These are phyloP conservation scores for Scedosporium dehoogii DNA, from an alignment of 2,329 filamentous ascomycete species.

Conservation along the genomic window DNA sequence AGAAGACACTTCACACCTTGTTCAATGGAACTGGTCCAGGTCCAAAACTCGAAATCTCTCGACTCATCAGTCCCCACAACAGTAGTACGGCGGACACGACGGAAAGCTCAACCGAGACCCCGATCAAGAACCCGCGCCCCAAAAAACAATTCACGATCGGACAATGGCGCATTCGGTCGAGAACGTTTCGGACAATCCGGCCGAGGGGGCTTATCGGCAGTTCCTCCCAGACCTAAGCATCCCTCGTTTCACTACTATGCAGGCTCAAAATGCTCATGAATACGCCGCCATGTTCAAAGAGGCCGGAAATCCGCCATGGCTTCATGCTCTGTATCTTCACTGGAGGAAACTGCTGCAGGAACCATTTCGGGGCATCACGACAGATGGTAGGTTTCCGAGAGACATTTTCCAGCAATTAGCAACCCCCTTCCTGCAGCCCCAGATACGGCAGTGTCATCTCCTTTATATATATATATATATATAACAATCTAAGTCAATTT, in stretches of 20 bases:
- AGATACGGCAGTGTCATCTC: too few relatives aligned
- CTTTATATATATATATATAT: too few relatives aligned
- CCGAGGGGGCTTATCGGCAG: conserved; percentile 9
- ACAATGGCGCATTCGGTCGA: not conserved
- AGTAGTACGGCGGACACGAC: too few relatives aligned
- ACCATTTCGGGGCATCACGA: conserved; percentile 62
- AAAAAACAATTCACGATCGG: too few relatives aligned
- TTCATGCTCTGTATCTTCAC: conserved; percentile 49
- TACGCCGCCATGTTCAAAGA: conserved; percentile 54
- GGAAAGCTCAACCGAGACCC: too few relatives aligned
- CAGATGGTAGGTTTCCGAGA: conserved; percentile 41
- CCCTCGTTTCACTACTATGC: conserved; percentile 53
- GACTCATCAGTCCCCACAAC: too few relatives aligned
- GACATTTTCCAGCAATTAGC: not conserved
- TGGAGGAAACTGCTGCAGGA: conserved; percentile 51
- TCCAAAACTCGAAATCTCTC: too few relatives aligned
- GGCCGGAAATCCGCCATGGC: conserved; percentile 52
- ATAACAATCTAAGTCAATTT: too few relatives aligned
- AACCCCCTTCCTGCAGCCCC: too few relatives aligned
- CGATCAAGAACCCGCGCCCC: too few relatives aligned
- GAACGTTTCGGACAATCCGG: not conserved
- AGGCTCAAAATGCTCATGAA: conserved; percentile 50
- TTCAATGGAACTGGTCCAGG: too few relatives aligned
- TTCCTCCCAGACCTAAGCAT: conserved; percentile 48
- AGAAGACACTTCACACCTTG: too few relatives aligned